phyloP scores from a whole-genome alignment of 345 rosid genomes.

The Streptanthus diversifolius region DNA sequence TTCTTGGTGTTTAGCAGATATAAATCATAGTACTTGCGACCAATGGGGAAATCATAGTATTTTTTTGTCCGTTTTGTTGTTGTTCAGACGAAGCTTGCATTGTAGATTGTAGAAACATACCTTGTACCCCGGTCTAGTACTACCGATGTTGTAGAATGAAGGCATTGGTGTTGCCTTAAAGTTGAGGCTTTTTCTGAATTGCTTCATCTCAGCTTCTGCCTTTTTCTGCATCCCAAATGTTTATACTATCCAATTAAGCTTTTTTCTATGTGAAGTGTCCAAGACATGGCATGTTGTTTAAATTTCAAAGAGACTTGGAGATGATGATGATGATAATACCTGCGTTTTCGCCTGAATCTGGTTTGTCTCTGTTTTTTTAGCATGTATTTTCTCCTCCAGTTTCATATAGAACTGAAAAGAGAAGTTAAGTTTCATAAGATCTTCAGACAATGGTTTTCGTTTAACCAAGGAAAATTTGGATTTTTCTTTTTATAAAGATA shows the following conservation, averaged over 20 bases:
- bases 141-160: conserved; percentile 55
- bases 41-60: no score
- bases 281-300: not conserved
- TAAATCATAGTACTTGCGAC: not conserved
- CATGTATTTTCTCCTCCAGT: conserved; percentile 73
- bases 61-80: not conserved
- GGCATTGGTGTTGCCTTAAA: conserved; percentile 92
- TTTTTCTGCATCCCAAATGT: conserved; percentile 48
- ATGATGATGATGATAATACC: conserved; percentile 37
- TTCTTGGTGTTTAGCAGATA: not conserved
- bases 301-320: not conserved
- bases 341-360: conserved; percentile 63
- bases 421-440: not conserved
- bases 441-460: not conserved
- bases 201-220: conserved; percentile 61
- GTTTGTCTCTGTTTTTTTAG: conserved; percentile 63
- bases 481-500: not conserved
- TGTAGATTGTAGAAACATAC: conserved; percentile 29
- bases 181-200: conserved; percentile 66
- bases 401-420: conserved; percentile 56
- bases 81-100: not conserved
- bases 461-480: not conserved
- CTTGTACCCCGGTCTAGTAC: conserved; percentile 40
- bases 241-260: not conserved
- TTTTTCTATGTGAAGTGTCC: not conserved